Percentiles rank a stretch among this genome's conserved stretches.
Conservation (phyloP, 1,284 basidiomycete genomes). For the Cutaneotrichosporon sp. region DNA sequence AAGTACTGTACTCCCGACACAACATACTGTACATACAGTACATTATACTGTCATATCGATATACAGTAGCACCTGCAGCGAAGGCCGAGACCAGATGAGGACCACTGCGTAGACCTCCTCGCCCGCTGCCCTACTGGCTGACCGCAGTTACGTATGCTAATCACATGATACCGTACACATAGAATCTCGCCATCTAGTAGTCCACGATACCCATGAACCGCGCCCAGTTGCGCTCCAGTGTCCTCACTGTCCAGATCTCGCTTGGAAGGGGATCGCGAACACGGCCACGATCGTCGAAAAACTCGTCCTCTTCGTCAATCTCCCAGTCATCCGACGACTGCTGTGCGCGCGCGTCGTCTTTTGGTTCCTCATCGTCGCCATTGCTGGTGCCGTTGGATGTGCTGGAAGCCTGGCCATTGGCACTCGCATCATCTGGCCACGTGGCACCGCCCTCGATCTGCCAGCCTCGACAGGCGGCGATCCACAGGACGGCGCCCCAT, state of each 20-base stretch:
- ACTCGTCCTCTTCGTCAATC: slow-evolving; percentile 23
- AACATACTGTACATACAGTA: no score
- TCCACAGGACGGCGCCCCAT: slow-evolving; percentile 42
- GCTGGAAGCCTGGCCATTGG: no score
- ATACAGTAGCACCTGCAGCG: no score
- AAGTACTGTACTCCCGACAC: no score
- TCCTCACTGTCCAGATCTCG: slow-evolving; percentile 33
- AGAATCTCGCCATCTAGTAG: not conserved
- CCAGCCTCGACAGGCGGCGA: slow-evolving; percentile 38
- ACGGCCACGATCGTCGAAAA: slow-evolving; percentile 15
- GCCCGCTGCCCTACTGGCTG: no score
- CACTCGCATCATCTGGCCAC: no score
- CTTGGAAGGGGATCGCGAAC: slow-evolving; percentile 1
- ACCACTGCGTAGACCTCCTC: no score
- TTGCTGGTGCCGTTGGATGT: no score
- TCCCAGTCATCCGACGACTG: slow-evolving; percentile 21
- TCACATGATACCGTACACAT: not conserved
- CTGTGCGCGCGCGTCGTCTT: not conserved
- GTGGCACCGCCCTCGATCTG: slow-evolving; percentile 32
- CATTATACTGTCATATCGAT: no score
- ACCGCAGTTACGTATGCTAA: no score
- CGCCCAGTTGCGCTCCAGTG: slow-evolving; percentile 47
- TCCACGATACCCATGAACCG: slow-evolving; percentile 35
- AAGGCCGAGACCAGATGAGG: no score
- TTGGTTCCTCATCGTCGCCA: no score